These are phyloP conservation scores for Phytopythium vexans DNA, from an alignment of 352 stramenopile species.

Conservation along the genomic window DNA sequence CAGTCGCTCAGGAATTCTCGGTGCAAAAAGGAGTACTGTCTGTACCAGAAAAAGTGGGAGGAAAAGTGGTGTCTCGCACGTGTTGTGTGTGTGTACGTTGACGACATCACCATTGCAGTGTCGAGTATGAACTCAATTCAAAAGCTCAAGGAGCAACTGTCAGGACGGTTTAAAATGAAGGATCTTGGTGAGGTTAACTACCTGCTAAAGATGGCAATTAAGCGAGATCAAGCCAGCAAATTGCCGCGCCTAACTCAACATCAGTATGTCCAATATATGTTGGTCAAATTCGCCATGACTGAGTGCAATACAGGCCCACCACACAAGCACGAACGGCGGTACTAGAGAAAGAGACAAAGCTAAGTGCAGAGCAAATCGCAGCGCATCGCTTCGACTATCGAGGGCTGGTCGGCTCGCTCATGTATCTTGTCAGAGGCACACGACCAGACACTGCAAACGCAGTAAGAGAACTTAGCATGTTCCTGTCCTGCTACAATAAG, in stretches of 20 bases:
- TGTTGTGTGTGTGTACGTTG: slow-evolving; percentile 24
- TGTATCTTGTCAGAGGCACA: slow-evolving; percentile 23
- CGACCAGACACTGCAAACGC: slow-evolving; percentile 25
- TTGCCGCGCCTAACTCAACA: slow-evolving; percentile 3
- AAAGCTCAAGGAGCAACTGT: slow-evolving; percentile 15
- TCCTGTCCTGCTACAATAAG: slow-evolving; percentile 27
- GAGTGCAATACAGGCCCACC: too few relatives aligned
- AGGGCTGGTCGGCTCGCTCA: slow-evolving; percentile 19
- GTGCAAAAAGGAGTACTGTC: slow-evolving; percentile 24
- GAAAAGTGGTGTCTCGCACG: slow-evolving; percentile 21
- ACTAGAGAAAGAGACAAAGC: slow-evolving; percentile 13
- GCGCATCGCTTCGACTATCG: slow-evolving; percentile 17
- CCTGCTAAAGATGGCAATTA: too few relatives aligned
- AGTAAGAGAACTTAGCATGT: slow-evolving; percentile 22
- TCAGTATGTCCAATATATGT: too few relatives aligned
- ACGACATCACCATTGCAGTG: slow-evolving; percentile 23
- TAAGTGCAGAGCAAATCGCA: slow-evolving; percentile 14
- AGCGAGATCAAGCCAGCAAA: too few relatives aligned
- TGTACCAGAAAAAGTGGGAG: slow-evolving; percentile 26
- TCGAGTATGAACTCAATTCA: slow-evolving; percentile 11
- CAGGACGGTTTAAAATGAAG: slow-evolving; percentile 27
- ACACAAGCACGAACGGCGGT: slow-evolving; percentile 9
- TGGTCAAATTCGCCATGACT: too few relatives aligned
- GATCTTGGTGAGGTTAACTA: slow-evolving; percentile 26
- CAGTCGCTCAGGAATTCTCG: too few relatives aligned